These are phyloP conservation scores for Eucalyptus regnans DNA, from an alignment of 345 rosid genomes.

Conservation along the genomic window DNA sequence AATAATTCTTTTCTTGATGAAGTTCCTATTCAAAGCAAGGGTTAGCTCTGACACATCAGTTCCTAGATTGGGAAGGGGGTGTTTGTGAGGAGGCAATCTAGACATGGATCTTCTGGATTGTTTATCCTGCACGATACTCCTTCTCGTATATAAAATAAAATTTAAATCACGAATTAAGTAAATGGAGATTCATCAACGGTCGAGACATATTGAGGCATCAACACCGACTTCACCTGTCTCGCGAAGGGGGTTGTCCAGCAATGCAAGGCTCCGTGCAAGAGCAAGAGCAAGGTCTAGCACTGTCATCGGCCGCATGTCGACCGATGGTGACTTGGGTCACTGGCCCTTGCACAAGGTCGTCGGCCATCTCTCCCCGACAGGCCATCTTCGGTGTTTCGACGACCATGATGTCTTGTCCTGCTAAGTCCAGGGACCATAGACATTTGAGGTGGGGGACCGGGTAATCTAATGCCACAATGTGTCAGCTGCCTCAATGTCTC, in stretches of 20 bases:
- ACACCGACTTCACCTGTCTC: background rate
- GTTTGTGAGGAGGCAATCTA: background rate
- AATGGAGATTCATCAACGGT: background rate
- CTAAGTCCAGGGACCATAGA: background rate
- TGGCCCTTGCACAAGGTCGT: background rate
- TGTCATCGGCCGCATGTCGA: fast-evolving
- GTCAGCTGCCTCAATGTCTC: background rate
- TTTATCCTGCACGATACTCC: background rate
- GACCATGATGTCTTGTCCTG: background rate
- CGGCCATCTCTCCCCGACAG: background rate
- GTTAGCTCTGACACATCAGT: background rate
- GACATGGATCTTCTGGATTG: background rate
- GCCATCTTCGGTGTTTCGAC: background rate
- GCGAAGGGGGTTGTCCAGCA: background rate
- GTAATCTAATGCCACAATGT: background rate
- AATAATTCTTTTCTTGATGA: background rate
- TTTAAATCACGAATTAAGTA: background rate
- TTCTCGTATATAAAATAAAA: background rate
- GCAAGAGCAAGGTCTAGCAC: background rate
- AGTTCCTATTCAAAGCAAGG: background rate
- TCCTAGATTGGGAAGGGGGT: background rate
- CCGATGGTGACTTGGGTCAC: background rate
- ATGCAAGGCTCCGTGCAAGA: background rate
- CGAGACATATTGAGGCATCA: background rate
- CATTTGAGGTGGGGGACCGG: fast-evolving